These are phyloP conservation scores for Trichothecium sympodiale DNA, from an alignment of 2,329 filamentous ascomycete genomes.

Conservation along the genomic window DNA sequence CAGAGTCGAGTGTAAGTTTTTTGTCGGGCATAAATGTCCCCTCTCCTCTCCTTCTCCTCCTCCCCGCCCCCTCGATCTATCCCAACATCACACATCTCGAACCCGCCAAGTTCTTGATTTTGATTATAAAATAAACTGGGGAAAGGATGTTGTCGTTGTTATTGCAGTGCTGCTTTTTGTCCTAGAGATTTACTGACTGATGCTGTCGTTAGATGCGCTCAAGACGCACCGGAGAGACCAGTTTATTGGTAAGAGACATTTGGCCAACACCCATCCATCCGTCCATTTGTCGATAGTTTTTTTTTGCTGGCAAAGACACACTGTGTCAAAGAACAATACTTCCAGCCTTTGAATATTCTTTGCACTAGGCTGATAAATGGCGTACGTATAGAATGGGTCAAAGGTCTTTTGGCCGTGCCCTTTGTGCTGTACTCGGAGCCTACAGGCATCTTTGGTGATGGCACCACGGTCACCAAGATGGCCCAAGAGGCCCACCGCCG, in stretches of 20 bases:
- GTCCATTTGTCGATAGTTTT: conserved; percentile 2
- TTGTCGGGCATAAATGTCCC: too few relatives aligned
- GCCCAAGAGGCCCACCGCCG: conserved; percentile 72
- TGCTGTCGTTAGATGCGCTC: conserved; percentile 37
- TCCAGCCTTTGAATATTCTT: too few relatives aligned
- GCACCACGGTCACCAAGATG: conserved; percentile 56
- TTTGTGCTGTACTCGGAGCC: conserved; percentile 96
- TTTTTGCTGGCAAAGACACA: too few relatives aligned
- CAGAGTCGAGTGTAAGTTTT: conserved; percentile 59
- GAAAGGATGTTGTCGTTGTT: too few relatives aligned
- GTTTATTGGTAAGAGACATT: conserved; percentile 73
- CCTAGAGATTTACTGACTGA: conserved; percentile 14
- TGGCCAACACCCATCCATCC: conserved; percentile 9
- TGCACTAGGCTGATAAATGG: conserved; percentile 1
- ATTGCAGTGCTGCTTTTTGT: too few relatives aligned
- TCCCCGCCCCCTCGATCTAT: background rate
- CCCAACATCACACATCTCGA: too few relatives aligned
- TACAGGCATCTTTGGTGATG: conserved; percentile 69
- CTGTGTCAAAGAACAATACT: too few relatives aligned
- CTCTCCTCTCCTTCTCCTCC: conserved; percentile 3
- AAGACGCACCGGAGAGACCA: conserved; percentile 88
- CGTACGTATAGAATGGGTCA: conserved; percentile 96
- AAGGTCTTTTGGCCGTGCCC: conserved; percentile 83
- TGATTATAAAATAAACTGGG: too few relatives aligned
- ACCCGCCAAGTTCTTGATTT: too few relatives aligned